Evolutionary conservation across 441 rosid species (phyloP).

Genomic region (Macaranga tanarius): DNA sequence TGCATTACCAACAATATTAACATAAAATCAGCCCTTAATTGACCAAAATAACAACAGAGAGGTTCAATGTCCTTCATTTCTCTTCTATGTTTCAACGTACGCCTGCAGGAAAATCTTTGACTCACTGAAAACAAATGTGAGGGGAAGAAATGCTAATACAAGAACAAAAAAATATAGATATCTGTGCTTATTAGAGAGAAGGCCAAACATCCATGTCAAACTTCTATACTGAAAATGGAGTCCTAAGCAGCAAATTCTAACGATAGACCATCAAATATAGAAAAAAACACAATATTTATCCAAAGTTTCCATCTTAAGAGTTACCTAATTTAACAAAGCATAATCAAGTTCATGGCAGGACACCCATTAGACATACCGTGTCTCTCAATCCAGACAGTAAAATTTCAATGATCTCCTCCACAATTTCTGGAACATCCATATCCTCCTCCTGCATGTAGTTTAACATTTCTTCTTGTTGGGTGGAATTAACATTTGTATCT

Average conservation of each 20-base stretch:
- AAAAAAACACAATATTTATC: background rate
- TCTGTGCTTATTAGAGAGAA: background rate
- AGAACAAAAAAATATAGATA: constrained; percentile 5
- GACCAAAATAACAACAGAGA: constrained; percentile 7
- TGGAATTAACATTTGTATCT: constrained; percentile 23
- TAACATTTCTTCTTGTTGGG: constrained; percentile 40
- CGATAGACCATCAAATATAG: constrained; percentile 7
- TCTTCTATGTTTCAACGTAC: too few relatives aligned
- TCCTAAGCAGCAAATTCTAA: background rate
- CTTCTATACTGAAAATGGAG: background rate
- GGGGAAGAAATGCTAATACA: background rate
- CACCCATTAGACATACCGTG: constrained; percentile 58
- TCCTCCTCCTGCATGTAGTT: constrained; percentile 58
- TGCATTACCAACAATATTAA: constrained; percentile 33
- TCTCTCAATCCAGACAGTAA: constrained; percentile 83
- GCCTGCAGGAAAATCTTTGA: too few relatives aligned
- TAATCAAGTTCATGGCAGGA: constrained; percentile 15
- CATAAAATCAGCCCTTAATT: constrained; percentile 16
- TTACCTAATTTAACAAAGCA: constrained; percentile 3
- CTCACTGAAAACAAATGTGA: too few relatives aligned
- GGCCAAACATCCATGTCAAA: constrained; percentile 1
- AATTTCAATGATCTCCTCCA: constrained; percentile 91
- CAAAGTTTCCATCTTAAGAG: background rate
- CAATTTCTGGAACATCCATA: constrained; percentile 80
- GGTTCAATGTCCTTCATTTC: background rate